Percentiles rank a stretch among this genome's conserved stretches.
phyloP scores from a whole-genome alignment of 2,329 filamentous ascomycete species.

The Alternaria sp. region DNA sequence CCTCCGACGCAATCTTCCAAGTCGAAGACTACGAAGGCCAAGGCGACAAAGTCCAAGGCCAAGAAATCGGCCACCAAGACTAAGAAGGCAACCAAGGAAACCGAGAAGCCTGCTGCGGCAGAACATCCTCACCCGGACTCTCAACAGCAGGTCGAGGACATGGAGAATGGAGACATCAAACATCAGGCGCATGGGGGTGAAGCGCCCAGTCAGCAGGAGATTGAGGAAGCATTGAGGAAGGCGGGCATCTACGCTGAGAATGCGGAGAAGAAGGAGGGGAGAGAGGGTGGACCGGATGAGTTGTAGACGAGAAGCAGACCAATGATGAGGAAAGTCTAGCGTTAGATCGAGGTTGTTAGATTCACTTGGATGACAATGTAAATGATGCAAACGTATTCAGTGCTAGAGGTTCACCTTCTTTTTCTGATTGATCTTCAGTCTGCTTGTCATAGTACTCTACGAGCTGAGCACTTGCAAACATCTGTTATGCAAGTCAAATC shows the following conservation, averaged over 20 bases:
- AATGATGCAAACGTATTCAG: neutral
- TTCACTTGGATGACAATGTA: neutral
- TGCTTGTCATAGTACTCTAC: neutral
- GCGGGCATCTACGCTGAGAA: constrained; percentile 43
- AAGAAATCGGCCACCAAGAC: constrained; percentile 32
- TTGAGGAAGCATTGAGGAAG: constrained; percentile 41
- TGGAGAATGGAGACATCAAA: neutral
- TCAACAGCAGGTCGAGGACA: neutral
- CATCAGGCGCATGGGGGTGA: constrained; percentile 2
- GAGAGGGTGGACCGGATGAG: neutral
- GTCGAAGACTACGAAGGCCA: constrained; percentile 34
- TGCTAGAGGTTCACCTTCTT: neutral
- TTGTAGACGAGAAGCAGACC: constrained; percentile 3
- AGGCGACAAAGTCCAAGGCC: constrained; percentile 28
- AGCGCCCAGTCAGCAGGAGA: constrained; percentile 42
- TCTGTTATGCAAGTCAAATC: neutral
- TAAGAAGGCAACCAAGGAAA: constrained; percentile 31
- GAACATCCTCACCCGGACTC: constrained; percentile 38
- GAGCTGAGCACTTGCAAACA: no score
- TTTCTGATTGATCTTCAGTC: neutral
- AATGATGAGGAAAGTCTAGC: constrained; percentile 16
- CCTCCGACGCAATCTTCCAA: constrained; percentile 47
- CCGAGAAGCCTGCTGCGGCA: constrained; percentile 34
- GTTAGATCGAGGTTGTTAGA: neutral
- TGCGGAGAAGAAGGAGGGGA: constrained; percentile 27